Conservation (phyloP, 129 eudicot species). For the Chrysanthemum lavandulifolium region DNA sequence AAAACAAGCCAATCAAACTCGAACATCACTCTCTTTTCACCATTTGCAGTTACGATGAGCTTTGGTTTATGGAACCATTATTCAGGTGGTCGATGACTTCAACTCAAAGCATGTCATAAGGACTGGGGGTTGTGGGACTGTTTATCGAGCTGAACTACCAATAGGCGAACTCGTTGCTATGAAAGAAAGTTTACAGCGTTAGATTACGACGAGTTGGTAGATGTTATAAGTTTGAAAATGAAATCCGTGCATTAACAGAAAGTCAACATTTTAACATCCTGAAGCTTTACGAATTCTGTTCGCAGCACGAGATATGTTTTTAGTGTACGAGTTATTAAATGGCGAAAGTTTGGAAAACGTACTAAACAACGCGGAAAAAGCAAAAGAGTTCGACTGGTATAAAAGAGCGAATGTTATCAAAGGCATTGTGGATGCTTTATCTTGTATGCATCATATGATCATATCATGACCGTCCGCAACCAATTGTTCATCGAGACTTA, state of each 20-base stretch:
- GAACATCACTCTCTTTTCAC: neutral
- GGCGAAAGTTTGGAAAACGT: slow-evolving; percentile 18
- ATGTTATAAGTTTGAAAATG: slow-evolving; percentile 25
- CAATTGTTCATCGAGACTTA: slow-evolving; percentile 44
- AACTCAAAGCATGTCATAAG: slow-evolving; percentile 6
- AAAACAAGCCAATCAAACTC: no score
- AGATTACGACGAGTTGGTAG: neutral
- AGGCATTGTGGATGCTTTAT: slow-evolving; percentile 40
- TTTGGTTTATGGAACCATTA: slow-evolving; percentile 29
- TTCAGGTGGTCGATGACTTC: slow-evolving; percentile 33
- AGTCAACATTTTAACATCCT: slow-evolving; percentile 36
- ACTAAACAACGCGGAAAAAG: slow-evolving; percentile 21
- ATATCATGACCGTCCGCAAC: slow-evolving; percentile 36
- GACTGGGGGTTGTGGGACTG: slow-evolving; percentile 32
- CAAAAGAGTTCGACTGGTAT: slow-evolving; percentile 23
- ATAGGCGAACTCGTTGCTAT: slow-evolving; percentile 33
- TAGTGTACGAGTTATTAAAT: slow-evolving; percentile 30
- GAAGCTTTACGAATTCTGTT: slow-evolving; percentile 43
- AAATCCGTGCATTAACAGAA: slow-evolving; percentile 27
- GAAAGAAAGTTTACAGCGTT: slow-evolving; percentile 24
- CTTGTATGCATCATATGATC: no score
- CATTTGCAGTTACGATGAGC: slow-evolving; percentile 40
- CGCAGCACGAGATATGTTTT: slow-evolving; percentile 30
- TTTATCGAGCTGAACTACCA: slow-evolving; percentile 31
- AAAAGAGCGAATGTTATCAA: slow-evolving; percentile 36